Base-by-base conservation (phyloP, 306 rosid genomes). In the Neltuma alba region DNA sequence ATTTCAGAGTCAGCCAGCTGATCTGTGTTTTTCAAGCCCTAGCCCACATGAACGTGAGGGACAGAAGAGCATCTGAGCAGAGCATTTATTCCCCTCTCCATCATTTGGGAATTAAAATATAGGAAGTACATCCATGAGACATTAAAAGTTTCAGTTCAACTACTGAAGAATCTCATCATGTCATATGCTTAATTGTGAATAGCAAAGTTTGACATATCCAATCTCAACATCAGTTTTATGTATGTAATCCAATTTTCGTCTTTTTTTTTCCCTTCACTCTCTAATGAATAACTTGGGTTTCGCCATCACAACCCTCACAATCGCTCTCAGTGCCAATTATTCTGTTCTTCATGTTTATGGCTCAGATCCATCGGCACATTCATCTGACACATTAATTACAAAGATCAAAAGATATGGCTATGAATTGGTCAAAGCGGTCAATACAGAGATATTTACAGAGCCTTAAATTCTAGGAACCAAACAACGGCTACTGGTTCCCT, bases 1-100 rank as follows among this genome's bases (percentile, higher is more conserved):
- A 92, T 92, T 86, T 89, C 96, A 61, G 97, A 92, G 79, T 80
- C 93, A 77, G 41, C 85, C 1, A 89, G 89, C 85, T 90, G 88
- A 87, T 80, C 70, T 75, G 77, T 70, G 65, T 77, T 75, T 83
- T 80, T 75, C 47, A 9, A 2, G 47, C 45, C 74, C 65, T 66
- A 77, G 40, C 37, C 78, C 83, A 81, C 87, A 83, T 85, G 86
- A 70, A 84, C 72, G 82, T 81, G 78, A 80, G 88, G 80, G 84
- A 86, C 86, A 81, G 84, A 52, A 52, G 18, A 85, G 88, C 82
- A 81, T 62, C 13, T 41, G 52, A 69, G 18, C 74, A 63, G 33
- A 69, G 15, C 74, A 61, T 34, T 64, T 42, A 70, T 42, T 50
- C 69, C 64, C 83, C 52, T 82, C 52, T 82, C 44, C 52, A 77